Conservation (phyloP, 2,329 filamentous ascomycete species). For the Lachnellula subtilissima region DNA sequence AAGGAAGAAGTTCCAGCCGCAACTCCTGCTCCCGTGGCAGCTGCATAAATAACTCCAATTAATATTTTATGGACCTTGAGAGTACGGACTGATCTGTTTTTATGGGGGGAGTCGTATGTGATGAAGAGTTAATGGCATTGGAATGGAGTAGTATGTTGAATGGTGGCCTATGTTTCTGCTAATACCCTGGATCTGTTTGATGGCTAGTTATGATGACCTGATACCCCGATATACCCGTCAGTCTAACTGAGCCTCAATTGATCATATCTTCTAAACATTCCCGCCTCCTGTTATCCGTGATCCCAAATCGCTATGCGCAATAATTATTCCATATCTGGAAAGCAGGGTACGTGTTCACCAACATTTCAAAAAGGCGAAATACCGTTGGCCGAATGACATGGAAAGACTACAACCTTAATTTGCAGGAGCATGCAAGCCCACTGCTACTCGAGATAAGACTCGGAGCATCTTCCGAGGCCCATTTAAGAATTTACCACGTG, state of each 20-base stretch:
- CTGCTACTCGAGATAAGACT: too few relatives aligned
- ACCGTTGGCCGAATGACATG: too few relatives aligned
- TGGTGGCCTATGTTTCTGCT: background rate
- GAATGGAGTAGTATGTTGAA: background rate
- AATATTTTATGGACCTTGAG: background rate
- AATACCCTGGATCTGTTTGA: background rate
- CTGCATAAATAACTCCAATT: conserved; percentile 11
- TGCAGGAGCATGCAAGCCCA: too few relatives aligned
- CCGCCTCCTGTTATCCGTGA: background rate
- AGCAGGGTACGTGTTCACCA: too few relatives aligned
- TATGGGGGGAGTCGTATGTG: background rate
- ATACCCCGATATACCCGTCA: background rate
- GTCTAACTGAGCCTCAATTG: background rate
- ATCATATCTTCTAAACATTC: background rate
- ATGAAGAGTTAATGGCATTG: background rate
- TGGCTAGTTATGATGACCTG: background rate
- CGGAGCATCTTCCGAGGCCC: too few relatives aligned
- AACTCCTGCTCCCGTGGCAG: conserved; percentile 5
- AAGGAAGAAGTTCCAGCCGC: conserved; percentile 12
- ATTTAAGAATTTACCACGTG: too few relatives aligned
- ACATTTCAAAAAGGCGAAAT: too few relatives aligned
- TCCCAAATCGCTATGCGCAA: too few relatives aligned
- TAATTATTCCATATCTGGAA: too few relatives aligned
- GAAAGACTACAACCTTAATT: too few relatives aligned
- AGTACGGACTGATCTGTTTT: background rate